phyloP scores from a whole-genome alignment of 1,139 yeast species.

The Pichia sp. region DNA sequence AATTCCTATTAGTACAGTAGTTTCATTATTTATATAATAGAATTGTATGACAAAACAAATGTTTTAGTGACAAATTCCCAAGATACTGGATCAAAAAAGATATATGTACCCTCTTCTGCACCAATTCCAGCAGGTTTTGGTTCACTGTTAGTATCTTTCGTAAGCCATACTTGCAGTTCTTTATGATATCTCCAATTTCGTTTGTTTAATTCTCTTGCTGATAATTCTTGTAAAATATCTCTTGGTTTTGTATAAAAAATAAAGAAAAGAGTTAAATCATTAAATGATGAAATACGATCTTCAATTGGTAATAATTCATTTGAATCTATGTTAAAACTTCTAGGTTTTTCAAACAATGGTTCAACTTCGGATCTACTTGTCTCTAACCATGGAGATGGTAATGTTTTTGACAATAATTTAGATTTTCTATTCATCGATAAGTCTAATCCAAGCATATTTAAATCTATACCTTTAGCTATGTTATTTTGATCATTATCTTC shows the following conservation, averaged over 20 bases:
- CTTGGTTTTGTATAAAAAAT: constrained; percentile 92
- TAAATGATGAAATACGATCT: constrained; percentile 65
- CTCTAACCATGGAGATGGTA: constrained; percentile 93
- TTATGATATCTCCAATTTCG: constrained; percentile 98
- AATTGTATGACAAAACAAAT: constrained; percentile 61
- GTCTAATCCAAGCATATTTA: constrained; percentile 68
- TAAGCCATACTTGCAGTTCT: constrained; percentile 92
- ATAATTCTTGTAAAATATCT: constrained; percentile 88
- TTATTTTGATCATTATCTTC: constrained; percentile 60
- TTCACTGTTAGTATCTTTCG: constrained; percentile 87
- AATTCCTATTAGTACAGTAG: too few relatives aligned
- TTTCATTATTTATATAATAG: constrained; percentile 29
- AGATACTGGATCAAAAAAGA: constrained; percentile 90
- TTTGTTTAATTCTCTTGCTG: constrained; percentile 78
- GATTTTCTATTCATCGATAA: constrained; percentile 36
- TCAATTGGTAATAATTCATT: constrained; percentile 45
- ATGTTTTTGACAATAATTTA: constrained; percentile 55
- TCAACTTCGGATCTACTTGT: constrained; percentile 88
- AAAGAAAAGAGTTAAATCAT: constrained; percentile 90
- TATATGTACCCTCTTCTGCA: constrained; percentile 92
- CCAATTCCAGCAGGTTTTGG: constrained; percentile 80
- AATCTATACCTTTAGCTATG: constrained; percentile 80
- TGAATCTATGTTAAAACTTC: constrained; percentile 43
- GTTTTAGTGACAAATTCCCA: constrained; percentile 95
- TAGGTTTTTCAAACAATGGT: constrained; percentile 64